phyloP scores from a whole-genome alignment of 176 grass and related monocot genomes.

The Pharus latifolius region DNA sequence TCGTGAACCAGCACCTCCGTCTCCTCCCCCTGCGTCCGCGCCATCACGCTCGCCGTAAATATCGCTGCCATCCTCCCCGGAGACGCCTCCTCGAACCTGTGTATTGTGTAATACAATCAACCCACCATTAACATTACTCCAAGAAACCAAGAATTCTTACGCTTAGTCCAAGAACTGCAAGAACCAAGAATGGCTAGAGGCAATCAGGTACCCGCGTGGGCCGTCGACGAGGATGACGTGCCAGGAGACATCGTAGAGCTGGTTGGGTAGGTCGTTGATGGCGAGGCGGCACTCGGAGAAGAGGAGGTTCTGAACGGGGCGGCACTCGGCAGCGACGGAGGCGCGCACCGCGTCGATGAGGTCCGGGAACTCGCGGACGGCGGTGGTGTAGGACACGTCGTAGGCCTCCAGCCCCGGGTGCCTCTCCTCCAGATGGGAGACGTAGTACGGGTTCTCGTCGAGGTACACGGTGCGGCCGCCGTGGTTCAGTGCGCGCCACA shows the following conservation, averaged over 20 bases:
- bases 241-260: constrained; percentile 79
- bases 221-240: constrained; percentile 94
- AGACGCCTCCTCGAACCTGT: constrained; percentile 27
- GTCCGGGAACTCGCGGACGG: constrained; percentile 46
- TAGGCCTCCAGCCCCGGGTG: constrained; percentile 80
- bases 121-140: background rate
- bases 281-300: constrained; percentile 90
- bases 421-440: constrained; percentile 63
- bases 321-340: constrained; percentile 46
- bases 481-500: constrained; percentile 95
- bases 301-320: constrained; percentile 89
- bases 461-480: constrained; percentile 91
- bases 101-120: background rate
- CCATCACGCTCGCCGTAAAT: constrained; percentile 77
- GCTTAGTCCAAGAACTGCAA: no score
- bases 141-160: background rate
- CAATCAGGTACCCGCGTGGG: constrained; percentile 37
- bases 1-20: constrained; percentile 89
- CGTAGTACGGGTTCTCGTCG: constrained; percentile 96
- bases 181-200: background rate
- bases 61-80: constrained; percentile 85
- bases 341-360: constrained; percentile 42
- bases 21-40: constrained; percentile 30
- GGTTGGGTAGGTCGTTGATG: constrained; percentile 85
- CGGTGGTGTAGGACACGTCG: constrained; percentile 74